Conservation (phyloP, 305 asterid genomes). For the Nicotiana rustica region DNA sequence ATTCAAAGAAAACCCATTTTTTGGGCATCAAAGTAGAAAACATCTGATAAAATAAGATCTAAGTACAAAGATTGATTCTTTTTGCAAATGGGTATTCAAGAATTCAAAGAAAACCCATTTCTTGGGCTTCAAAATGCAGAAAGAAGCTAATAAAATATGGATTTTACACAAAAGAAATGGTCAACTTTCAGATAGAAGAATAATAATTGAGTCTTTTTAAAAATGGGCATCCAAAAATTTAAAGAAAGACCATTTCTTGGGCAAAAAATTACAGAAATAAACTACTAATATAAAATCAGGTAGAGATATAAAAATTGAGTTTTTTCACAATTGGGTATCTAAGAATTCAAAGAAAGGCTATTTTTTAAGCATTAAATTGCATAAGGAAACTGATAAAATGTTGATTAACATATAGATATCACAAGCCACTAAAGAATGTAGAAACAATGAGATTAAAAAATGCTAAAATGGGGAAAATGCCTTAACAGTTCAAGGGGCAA, state of each 20-base stretch:
- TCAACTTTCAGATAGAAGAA: background rate
- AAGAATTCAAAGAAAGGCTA: slow-evolving; percentile 16
- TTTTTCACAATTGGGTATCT: background rate
- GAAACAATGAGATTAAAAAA: background rate
- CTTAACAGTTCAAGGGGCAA: background rate
- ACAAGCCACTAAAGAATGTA: background rate
- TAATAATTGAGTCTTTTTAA: slow-evolving; percentile 23
- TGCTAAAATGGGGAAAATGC: background rate
- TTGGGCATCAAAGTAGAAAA: no score
- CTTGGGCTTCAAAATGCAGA: no score
- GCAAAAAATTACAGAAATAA: no score
- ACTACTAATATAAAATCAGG: background rate
- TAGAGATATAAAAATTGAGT: background rate
- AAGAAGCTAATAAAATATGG: no score
- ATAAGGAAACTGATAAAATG: background rate
- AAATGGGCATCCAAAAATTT: slow-evolving; percentile 7
- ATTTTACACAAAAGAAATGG: background rate
- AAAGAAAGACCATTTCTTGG: background rate
- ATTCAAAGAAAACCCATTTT: slow-evolving; percentile 23
- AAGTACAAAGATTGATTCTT: no score
- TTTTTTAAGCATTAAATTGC: background rate
- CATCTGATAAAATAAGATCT: no score
- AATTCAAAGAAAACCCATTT: background rate
- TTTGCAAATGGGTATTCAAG: background rate
- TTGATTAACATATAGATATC: slow-evolving; percentile 10